phyloP scores from a whole-genome alignment of 2,329 filamentous ascomycete species.

The Aspergillus flavus region DNA sequence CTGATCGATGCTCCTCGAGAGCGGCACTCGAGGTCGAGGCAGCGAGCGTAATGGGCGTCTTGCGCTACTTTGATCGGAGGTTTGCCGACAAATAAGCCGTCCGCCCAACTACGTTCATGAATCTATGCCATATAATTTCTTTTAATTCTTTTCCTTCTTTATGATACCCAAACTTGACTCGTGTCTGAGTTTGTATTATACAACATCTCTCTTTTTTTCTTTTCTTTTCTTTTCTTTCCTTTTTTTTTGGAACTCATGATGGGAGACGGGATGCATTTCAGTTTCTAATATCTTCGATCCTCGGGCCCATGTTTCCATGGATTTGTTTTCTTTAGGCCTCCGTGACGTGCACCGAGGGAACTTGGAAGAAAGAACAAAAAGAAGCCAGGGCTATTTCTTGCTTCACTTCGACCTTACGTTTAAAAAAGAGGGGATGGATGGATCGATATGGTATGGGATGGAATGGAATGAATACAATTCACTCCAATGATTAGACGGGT shows the following conservation, averaged over 20 bases:
- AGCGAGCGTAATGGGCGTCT: slow-evolving; percentile 81
- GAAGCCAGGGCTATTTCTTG: not conserved
- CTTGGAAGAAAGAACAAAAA: not conserved
- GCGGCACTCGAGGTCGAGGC: slow-evolving; percentile 77
- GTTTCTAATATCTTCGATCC: not conserved
- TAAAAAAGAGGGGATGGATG: not conserved
- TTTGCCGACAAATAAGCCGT: slow-evolving; percentile 53
- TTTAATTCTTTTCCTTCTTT: slow-evolving; percentile 14
- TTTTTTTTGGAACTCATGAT: not conserved
- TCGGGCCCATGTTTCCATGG: not conserved
- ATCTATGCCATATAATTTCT: slow-evolving; percentile 10
- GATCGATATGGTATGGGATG: not conserved
- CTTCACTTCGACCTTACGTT: not conserved
- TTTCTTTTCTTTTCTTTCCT: not conserved
- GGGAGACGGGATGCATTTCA: not conserved
- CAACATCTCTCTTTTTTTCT: not conserved
- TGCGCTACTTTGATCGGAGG: slow-evolving; percentile 77
- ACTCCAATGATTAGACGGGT: slow-evolving; percentile 17
- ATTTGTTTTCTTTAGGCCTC: not conserved
- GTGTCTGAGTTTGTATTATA: slow-evolving; percentile 32
- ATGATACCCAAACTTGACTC: slow-evolving; percentile 32
- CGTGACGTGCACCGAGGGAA: not conserved
- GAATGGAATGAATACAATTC: slow-evolving; percentile 1
- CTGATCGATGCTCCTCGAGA: slow-evolving; percentile 22
- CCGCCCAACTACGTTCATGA: slow-evolving; percentile 2